Base-by-base conservation (phyloP, 208 protist genomes). In the Leishmania tropica region DNA sequence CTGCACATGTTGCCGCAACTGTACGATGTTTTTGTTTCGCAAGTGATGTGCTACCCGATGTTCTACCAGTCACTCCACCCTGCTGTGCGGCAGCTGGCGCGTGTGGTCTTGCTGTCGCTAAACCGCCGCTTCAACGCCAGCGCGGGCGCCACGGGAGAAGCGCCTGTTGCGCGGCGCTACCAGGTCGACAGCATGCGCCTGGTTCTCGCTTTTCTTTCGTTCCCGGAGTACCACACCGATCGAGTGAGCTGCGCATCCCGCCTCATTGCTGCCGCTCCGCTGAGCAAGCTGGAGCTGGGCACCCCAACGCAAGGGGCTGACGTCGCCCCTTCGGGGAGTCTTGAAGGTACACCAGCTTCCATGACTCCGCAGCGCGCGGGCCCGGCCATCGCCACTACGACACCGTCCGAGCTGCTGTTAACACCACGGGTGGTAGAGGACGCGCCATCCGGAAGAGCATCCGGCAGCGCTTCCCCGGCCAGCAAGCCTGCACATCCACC, bases 21-120 rank as follows among this genome's bases (percentile, higher is more conserved):
- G 67, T 87, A 92, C 64, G 79, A 87, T 19, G 88, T 91, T 11
- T 91, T 92, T 35, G 62, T 79, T 47, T 80, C 81, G 24, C 96
- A 96, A 80, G 80, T 81, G 35, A 85, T 95, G 75, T 53, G 87
- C 28, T 86, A 93, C 53, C 91, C 92, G 1, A 78, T 95, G 28
- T 95, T 97, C 58, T 93, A 92, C 80, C 70, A 83, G 31, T 93
- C 86, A 70, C 84, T 97, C 6, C 88, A 88, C 79, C 78, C 89
- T 0, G 37, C 64, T 21, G 87, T 91, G 3, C 89, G 90, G 75
- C 45, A 62, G 28, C 83, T 84, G 19, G 86, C 71, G 28, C 83
- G 81, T 48, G 75, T 78, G 6, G 79, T 94, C 3, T 80, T 93
- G 54, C 85, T 95, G 7, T 90, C 84, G 64, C 81, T 96, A 17